Evolutionary conservation across 148 eudicot species (phyloP), one percentile per base, ranked within the genome.

Genomic region (Dianthus caryophyllus): DNA sequence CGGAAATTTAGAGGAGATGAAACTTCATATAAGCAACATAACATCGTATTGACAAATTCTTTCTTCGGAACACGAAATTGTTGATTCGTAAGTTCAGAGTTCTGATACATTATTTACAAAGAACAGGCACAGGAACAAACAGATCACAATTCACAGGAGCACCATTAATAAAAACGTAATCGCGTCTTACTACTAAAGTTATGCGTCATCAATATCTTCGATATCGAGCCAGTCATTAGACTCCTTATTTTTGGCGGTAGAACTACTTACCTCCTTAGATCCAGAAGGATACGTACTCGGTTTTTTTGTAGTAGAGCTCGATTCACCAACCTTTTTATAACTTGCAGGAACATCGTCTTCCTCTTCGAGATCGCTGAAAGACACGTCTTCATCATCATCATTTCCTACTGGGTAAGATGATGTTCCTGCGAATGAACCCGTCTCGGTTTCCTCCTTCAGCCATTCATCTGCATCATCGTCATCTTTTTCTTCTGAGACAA

Each of bases 281-380:
- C 65, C 81, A 69, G 60, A 60, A 57, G 36, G 56, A 22, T 67
- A 71, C 17, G 58, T 43, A 71, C 79, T 74, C 14, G 87, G 80
- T 17, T 80, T 86, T 72, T 76, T 82, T 6, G 76, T 64, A 13
- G 78, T 72, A 57, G 86, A 78, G 76, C 80, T 86, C 15, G 77
- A 73, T 17, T 76, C 46, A 29, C 75, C 73, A 9, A 52, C 72
- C 69, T 82, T 83, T 58, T 81, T 87, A 59, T 72, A 83, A 69
- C 71, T 84, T 29, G 84, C 50, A 1, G 88, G 78, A 21, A 70
- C 84, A 62, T 75, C 96, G 58, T 95, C 97, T 49, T 95, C 90
- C 14, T 87, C 98, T 73, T 95, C 99, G 56, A 95, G 91, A 80
- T 95, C 99, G 66, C 99, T 95, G 64, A 95, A 90, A 9, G 97